These are phyloP conservation scores for Colletotrichum sp. DNA, from an alignment of 2,329 filamentous ascomycete species.

Conservation along the genomic window DNA sequence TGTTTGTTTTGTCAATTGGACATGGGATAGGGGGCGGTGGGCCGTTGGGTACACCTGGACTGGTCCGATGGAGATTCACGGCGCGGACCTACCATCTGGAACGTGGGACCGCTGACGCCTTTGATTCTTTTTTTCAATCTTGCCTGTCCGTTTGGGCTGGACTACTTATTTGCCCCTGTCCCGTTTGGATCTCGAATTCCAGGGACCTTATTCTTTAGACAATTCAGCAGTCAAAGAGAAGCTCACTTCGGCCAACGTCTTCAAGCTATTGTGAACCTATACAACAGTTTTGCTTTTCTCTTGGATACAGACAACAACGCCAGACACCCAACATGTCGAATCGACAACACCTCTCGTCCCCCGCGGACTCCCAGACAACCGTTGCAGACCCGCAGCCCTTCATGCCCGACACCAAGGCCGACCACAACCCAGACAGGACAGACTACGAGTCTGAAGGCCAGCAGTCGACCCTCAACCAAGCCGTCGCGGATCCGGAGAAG, in stretches of 20 bases:
- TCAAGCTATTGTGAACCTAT: neutral
- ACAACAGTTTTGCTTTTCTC: neutral
- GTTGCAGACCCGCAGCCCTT: neutral
- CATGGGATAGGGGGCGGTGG: neutral
- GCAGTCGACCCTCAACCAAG: neutral
- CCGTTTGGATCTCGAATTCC: neutral
- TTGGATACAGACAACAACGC: neutral
- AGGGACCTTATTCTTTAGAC: neutral
- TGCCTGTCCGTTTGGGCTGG: neutral
- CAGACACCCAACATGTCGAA: neutral
- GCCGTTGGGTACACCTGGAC: neutral
- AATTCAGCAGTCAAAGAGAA: neutral
- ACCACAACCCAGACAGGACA: neutral
- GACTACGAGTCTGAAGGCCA: conserved; percentile 7
- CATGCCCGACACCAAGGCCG: neutral
- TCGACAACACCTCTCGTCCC: neutral
- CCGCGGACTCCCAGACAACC: conserved; percentile 3
- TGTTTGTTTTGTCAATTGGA: neutral
- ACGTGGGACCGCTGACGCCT: conserved; percentile 6
- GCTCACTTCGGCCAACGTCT: neutral
- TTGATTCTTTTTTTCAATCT: neutral
- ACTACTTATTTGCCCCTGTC: neutral
- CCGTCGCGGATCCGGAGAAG: neutral
- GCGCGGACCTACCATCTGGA: neutral
- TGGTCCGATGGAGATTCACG: conserved; percentile 1